These are phyloP conservation scores for Ensete ventricosum DNA, from an alignment of 176 grass and related monocot genomes.

Conservation along the genomic window DNA sequence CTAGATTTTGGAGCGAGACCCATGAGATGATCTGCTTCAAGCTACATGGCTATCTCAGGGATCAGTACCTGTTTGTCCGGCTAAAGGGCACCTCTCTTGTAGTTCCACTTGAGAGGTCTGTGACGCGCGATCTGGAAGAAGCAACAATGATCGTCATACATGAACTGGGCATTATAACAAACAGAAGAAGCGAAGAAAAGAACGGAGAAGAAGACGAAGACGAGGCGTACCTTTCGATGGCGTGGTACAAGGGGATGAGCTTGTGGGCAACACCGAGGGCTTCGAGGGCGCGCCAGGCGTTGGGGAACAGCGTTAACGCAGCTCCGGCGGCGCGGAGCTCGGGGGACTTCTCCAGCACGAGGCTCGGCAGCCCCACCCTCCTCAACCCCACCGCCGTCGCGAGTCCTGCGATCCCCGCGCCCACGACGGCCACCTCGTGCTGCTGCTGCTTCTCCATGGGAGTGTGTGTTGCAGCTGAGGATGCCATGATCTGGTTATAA, in stretches of 20 bases:
- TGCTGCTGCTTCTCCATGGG: neutral
- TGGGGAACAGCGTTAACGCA: constrained; percentile 22
- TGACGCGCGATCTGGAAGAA: neutral
- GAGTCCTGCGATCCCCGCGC: constrained; percentile 58
- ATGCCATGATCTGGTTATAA: no score
- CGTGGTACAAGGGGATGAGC: constrained; percentile 15
- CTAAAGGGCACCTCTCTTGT: neutral
- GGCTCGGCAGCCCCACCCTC: constrained; percentile 2
- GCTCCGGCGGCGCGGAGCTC: constrained; percentile 22
- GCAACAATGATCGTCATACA: no score
- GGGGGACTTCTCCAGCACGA: constrained; percentile 32
- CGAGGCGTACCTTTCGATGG: constrained; percentile 18
- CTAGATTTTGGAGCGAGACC: no score
- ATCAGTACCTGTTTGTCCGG: neutral
- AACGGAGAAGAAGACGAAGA: no score
- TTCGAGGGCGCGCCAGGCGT: constrained; percentile 32
- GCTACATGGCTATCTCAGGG: no score
- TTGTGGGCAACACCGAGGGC: constrained; percentile 24
- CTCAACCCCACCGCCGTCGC: constrained; percentile 23
- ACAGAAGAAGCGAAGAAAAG: no score
- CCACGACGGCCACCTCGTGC: constrained; percentile 48
- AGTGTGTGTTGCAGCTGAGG: no score
- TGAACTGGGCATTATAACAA: no score
- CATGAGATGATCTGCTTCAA: neutral
- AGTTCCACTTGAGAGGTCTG: neutral